Evolutionary conservation across 2,329 filamentous ascomycete species (phyloP).

Genomic region (Emmonsia crescens): DNA sequence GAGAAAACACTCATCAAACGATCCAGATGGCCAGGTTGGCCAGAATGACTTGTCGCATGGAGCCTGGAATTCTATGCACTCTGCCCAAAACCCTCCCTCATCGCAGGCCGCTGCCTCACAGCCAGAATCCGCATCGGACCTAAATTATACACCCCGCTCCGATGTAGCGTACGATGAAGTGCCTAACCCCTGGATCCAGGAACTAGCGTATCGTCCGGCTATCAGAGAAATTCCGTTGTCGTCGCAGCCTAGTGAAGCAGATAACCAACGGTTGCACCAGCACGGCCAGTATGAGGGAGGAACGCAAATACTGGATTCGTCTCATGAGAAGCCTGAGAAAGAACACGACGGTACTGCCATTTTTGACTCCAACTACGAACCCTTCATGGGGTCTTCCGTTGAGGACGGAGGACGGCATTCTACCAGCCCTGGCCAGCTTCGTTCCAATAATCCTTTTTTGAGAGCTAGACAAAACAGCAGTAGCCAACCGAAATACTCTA

Average conservation of each 20-base stretch:
- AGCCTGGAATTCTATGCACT: not conserved
- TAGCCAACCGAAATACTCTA: not conserved
- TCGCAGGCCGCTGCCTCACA: not conserved
- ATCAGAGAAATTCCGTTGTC: too few relatives aligned
- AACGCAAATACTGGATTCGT: not conserved
- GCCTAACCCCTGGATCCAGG: not conserved
- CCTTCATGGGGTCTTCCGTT: not conserved
- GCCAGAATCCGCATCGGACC: not conserved
- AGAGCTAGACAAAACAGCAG: slow-evolving; percentile 17
- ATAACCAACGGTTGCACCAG: not conserved
- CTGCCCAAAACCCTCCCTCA: not conserved
- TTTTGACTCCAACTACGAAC: not conserved
- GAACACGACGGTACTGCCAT: not conserved
- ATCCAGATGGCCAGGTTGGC: not conserved
- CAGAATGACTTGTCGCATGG: not conserved
- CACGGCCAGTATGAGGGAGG: not conserved
- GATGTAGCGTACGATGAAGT: not conserved
- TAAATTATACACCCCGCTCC: not conserved
- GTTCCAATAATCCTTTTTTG: slow-evolving; percentile 32
- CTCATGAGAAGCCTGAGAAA: not conserved
- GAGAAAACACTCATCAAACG: not conserved
- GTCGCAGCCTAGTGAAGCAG: not conserved
- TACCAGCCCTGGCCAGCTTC: slow-evolving; percentile 14
- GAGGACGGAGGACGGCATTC: not conserved
- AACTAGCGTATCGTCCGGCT: not conserved